Percentiles rank a stretch among this genome's conserved stretches.
These are phyloP conservation scores for Fusarium floridanum DNA, from an alignment of 2,329 filamentous ascomycete species.

Conservation along the genomic window DNA sequence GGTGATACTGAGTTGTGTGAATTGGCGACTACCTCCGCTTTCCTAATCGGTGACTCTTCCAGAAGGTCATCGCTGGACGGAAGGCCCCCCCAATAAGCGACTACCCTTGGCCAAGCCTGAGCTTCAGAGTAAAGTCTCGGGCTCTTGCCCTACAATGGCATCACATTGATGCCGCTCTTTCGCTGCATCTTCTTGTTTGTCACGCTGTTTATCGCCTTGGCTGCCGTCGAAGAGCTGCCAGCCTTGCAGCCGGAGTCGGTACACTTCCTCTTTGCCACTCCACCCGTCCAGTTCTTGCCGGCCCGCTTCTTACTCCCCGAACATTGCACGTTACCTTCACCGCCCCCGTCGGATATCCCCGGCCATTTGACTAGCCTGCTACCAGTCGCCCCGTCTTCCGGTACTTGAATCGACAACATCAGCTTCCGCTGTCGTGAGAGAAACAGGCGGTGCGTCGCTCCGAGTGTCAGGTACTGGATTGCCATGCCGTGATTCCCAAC, in stretches of 20 bases:
- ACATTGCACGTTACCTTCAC: conserved; percentile 44
- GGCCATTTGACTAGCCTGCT: conserved; percentile 48
- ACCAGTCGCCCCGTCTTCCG: conserved; percentile 47
- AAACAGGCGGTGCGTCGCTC: conserved; percentile 58
- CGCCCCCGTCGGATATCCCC: conserved; percentile 44
- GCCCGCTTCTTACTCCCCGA: conserved; percentile 48
- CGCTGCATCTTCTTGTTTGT: conserved; percentile 46
- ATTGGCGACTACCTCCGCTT: neutral
- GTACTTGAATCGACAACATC: conserved; percentile 56
- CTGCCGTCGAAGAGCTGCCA: conserved; percentile 46
- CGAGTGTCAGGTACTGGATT: conserved; percentile 75
- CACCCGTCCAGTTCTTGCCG: conserved; percentile 49
- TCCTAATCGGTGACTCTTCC: neutral
- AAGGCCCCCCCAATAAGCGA: neutral
- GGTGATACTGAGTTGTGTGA: neutral
- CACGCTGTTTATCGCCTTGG: conserved; percentile 35
- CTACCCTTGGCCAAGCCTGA: neutral
- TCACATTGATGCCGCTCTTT: conserved; percentile 55
- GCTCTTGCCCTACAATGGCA: conserved; percentile 40
- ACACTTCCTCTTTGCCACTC: conserved; percentile 48
- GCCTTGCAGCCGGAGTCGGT: conserved; percentile 48
- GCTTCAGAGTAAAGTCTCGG: neutral
- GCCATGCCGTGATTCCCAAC: conserved; percentile 71
- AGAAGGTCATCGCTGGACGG: neutral
- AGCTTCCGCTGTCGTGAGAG: conserved; percentile 60